phyloP scores from a whole-genome alignment of 345 rosid genomes.

The Microcos paniculata region DNA sequence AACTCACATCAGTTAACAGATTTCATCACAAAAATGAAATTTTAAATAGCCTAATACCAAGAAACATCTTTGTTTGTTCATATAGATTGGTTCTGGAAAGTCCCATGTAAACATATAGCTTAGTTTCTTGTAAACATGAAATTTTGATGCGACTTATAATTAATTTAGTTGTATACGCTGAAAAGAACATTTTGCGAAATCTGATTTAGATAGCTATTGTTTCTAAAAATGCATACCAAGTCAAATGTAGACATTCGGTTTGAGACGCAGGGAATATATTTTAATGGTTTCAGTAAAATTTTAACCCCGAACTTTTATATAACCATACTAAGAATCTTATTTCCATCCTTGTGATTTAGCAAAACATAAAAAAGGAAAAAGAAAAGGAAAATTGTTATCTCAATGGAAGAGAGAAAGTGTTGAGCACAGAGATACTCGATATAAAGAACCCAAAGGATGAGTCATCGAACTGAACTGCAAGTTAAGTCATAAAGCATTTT shows the following conservation, averaged over 20 bases:
- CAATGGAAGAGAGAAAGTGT: neutral
- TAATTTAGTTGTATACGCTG: no score
- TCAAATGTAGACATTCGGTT: neutral
- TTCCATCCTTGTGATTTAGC: neutral
- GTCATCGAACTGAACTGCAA: neutral
- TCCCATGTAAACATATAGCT: no score
- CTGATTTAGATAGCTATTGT: neutral
- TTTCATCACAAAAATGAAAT: no score
- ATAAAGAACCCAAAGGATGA: neutral
- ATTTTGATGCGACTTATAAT: no score
- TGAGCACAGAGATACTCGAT: neutral
- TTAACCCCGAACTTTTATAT: neutral
- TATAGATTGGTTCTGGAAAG: no score
- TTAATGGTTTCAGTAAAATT: neutral
- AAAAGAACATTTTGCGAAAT: no score
- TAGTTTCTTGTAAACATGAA: no score
- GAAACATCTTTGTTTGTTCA: no score
- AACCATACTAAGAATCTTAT: neutral
- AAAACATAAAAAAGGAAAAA: no score
- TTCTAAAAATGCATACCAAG: neutral
- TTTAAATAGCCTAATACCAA: no score
- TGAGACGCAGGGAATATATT: neutral
- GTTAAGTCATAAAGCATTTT: neutral
- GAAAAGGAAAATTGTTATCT: neutral
- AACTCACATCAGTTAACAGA: no score